Evolutionary conservation across 805 yeast species (phyloP).

Genomic region (Kazachstania martiniae): DNA sequence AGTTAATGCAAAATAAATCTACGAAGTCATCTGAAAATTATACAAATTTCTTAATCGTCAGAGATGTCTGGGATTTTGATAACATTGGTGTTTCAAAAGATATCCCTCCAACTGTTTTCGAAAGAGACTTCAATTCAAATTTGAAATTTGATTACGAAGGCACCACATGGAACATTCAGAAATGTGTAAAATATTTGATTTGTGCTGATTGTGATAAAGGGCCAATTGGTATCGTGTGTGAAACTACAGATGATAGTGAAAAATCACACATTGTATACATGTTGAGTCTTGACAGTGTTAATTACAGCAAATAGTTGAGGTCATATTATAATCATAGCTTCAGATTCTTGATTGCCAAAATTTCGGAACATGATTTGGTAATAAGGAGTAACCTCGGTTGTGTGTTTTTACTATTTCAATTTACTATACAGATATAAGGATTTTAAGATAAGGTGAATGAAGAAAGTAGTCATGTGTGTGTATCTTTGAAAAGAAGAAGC

Average conservation of each 20-base stretch:
- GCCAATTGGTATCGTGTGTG: constrained; percentile 55
- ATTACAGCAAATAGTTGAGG: neutral
- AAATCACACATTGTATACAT: constrained; percentile 30
- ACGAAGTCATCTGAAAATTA: neutral
- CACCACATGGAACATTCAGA: constrained; percentile 17
- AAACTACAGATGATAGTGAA: constrained; percentile 23
- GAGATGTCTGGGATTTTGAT: constrained; percentile 70
- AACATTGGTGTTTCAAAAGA: constrained; percentile 62
- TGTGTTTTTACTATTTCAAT: too few species aligned
- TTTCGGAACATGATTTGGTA: too few species aligned
- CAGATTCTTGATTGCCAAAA: too few species aligned
- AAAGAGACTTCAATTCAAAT: constrained; percentile 11
- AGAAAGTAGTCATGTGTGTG: too few species aligned
- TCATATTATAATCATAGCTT: too few species aligned
- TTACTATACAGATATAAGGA: too few species aligned
- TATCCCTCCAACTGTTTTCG: constrained; percentile 10
- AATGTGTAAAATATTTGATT: constrained; percentile 43
- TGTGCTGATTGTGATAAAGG: constrained; percentile 77
- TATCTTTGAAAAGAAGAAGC: too few species aligned
- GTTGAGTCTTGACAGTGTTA: constrained; percentile 36
- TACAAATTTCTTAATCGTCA: constrained; percentile 32
- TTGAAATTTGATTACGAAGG: constrained; percentile 13
- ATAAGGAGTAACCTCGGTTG: too few species aligned
- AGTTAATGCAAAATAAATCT: constrained; percentile 12
- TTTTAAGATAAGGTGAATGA: too few species aligned